Evolutionary conservation across 2,329 filamentous ascomycete genomes (phyloP).

Genomic region (Penicillium decumbens): DNA sequence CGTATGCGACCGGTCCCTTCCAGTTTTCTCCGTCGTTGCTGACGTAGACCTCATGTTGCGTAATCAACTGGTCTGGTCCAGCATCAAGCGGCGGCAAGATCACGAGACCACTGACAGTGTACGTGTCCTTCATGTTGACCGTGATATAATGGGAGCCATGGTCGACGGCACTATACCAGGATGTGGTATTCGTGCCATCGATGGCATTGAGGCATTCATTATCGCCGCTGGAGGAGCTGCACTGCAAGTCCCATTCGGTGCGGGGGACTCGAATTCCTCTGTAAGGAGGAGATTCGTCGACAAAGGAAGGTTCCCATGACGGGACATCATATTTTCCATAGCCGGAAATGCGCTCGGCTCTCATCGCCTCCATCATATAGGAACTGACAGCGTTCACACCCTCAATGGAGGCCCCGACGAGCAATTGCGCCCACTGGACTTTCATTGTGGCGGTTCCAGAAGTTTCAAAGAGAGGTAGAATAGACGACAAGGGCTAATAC

Average conservation of each 20-base stretch:
- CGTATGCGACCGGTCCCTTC: constrained; percentile 7
- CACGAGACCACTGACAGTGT: constrained; percentile 5
- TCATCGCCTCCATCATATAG: constrained; percentile 12
- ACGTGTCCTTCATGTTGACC: neutral
- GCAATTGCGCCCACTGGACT: constrained; percentile 5
- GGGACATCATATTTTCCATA: constrained; percentile 4
- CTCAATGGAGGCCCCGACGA: constrained; percentile 4
- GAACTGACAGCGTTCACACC: constrained; percentile 5
- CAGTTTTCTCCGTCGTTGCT: constrained; percentile 4
- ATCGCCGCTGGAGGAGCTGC: constrained; percentile 4
- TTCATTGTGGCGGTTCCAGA: constrained; percentile 1
- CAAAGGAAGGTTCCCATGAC: constrained; percentile 1
- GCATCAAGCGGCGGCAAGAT: constrained; percentile 4
- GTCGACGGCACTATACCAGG: constrained; percentile 2
- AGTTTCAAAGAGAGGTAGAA: no score
- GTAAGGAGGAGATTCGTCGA: constrained; percentile 14
- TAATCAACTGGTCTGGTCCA: constrained; percentile 3
- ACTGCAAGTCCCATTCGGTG: constrained; percentile 11
- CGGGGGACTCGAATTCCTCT: constrained; percentile 8
- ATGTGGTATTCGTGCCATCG: constrained; percentile 6
- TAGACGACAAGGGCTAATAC: neutral
- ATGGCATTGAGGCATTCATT: constrained; percentile 4
- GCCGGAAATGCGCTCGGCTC: constrained; percentile 6
- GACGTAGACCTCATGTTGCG: constrained; percentile 8
- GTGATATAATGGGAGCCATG: no score